Conservation (phyloP, 768 basidiomycete genomes). For the Naganishia randhawae region DNA sequence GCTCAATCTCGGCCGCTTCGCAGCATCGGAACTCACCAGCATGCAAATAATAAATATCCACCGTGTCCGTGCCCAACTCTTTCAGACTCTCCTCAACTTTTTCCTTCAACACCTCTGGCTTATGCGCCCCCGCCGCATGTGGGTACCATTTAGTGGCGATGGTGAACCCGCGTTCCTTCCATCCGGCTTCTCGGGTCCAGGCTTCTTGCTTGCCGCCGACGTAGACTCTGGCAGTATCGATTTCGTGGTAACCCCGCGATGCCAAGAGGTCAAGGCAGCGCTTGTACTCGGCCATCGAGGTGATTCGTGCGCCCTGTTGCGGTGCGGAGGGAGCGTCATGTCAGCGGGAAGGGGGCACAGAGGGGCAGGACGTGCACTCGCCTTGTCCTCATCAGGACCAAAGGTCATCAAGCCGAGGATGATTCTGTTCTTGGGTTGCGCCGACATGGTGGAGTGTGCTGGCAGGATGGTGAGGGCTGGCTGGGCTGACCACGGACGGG, state of each 20-base stretch:
- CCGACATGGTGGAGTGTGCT: slow-evolving; percentile 6
- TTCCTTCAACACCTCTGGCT: slow-evolving; percentile 51
- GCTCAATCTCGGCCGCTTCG: neutral
- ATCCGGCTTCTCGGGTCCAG: slow-evolving; percentile 43
- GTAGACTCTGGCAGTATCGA: slow-evolving; percentile 49
- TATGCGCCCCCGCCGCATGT: slow-evolving; percentile 39
- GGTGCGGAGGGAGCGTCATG: too few species aligned
- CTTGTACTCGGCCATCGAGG: slow-evolving; percentile 46
- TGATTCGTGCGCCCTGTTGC: slow-evolving; percentile 36
- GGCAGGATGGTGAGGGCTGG: neutral
- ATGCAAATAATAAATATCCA: slow-evolving; percentile 59
- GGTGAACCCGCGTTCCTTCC: slow-evolving; percentile 57
- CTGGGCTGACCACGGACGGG: neutral
- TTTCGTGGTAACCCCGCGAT: slow-evolving; percentile 60
- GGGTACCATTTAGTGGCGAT: slow-evolving; percentile 64
- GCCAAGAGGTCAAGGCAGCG: slow-evolving; percentile 60
- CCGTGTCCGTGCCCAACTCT: slow-evolving; percentile 55
- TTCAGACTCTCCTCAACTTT: slow-evolving; percentile 51
- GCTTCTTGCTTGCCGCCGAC: slow-evolving; percentile 47
- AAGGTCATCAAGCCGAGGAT: slow-evolving; percentile 33
- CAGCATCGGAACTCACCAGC: slow-evolving; percentile 41
- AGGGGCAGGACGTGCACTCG: neutral
- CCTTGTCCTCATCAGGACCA: slow-evolving; percentile 30
- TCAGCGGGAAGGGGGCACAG: neutral
- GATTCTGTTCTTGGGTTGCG: slow-evolving; percentile 29